phyloP scores from a whole-genome alignment of 2,329 filamentous ascomycete genomes.

The Colletotrichum caudatum region DNA sequence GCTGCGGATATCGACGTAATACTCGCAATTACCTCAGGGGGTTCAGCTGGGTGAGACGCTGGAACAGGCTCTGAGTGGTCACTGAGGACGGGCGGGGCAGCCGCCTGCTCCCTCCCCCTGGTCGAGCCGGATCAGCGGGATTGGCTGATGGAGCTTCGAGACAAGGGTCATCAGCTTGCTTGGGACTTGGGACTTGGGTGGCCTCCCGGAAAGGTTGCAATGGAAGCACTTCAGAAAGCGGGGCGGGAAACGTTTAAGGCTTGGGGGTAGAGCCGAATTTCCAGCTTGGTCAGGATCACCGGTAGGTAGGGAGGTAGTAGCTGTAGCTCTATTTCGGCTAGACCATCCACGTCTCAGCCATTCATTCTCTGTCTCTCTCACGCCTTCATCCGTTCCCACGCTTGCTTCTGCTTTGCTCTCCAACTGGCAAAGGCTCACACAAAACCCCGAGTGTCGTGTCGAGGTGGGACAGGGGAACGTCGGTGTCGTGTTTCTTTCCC shows the following conservation, averaged over 20 bases:
- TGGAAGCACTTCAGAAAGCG: conserved; percentile 32
- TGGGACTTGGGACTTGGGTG: conserved; percentile 21
- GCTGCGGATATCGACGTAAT: conserved; percentile 42
- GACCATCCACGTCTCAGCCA: not conserved
- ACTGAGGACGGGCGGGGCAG: conserved; percentile 23
- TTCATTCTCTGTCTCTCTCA: not conserved
- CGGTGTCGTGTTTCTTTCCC: not conserved
- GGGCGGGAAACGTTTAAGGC: conserved; percentile 10
- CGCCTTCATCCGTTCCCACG: not conserved
- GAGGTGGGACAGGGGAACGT: not conserved
- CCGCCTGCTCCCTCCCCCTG: conserved; percentile 19
- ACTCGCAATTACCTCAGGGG: conserved; percentile 29
- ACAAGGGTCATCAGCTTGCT: conserved; percentile 36
- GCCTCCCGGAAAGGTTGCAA: conserved; percentile 40
- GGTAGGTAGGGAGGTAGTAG: not conserved
- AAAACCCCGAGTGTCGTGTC: not conserved
- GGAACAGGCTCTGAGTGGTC: conserved; percentile 27
- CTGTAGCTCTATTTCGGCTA: not conserved
- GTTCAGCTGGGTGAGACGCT: conserved; percentile 26
- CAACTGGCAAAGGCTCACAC: not conserved
- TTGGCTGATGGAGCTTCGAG: conserved; percentile 36
- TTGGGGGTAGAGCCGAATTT: conserved; percentile 33
- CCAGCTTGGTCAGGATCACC: conserved; percentile 24
- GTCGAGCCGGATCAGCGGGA: conserved; percentile 37
- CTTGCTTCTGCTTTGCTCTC: not conserved